These are phyloP conservation scores for Melampsora americana DNA, from an alignment of 1,284 basidiomycete species.

Conservation along the genomic window DNA sequence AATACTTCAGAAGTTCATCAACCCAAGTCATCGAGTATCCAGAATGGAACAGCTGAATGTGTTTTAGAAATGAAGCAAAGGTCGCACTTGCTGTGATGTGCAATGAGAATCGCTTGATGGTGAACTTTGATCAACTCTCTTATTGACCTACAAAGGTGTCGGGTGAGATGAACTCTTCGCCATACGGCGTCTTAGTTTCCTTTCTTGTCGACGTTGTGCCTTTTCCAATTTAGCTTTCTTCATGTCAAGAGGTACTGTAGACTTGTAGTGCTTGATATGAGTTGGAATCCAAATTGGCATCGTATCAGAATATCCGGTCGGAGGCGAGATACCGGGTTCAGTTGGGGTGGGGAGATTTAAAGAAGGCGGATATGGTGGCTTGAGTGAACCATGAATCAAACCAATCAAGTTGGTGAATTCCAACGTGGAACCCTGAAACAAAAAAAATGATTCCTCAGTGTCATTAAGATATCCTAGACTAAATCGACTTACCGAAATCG, in stretches of 20 bases:
- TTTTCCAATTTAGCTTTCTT: slow-evolving; percentile 37
- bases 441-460: neutral
- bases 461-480: neutral
- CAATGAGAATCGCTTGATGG: too few species aligned
- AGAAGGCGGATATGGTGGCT: slow-evolving; percentile 15
- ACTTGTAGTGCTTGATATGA: slow-evolving; percentile 38
- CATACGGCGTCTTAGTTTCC: neutral
- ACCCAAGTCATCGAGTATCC: too few species aligned
- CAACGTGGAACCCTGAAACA: neutral
- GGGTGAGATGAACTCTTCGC: too few species aligned
- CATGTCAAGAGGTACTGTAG: slow-evolving; percentile 36
- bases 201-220: slow-evolving; percentile 13
- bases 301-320: neutral
- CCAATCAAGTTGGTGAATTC: neutral
- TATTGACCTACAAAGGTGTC: too few species aligned
- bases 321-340: neutral
- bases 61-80: too few species aligned
- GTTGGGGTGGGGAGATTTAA: neutral
- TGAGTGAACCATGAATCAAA: neutral
- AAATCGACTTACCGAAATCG: slow-evolving; percentile 11
- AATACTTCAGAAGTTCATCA: too few species aligned
- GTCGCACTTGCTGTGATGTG: too few species aligned
- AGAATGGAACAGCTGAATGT: too few species aligned
- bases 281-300: slow-evolving; percentile 22
- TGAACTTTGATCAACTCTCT: too few species aligned